Base-by-base conservation (phyloP, 2,329 filamentous ascomycete genomes). In the Botrytis porri region DNA sequence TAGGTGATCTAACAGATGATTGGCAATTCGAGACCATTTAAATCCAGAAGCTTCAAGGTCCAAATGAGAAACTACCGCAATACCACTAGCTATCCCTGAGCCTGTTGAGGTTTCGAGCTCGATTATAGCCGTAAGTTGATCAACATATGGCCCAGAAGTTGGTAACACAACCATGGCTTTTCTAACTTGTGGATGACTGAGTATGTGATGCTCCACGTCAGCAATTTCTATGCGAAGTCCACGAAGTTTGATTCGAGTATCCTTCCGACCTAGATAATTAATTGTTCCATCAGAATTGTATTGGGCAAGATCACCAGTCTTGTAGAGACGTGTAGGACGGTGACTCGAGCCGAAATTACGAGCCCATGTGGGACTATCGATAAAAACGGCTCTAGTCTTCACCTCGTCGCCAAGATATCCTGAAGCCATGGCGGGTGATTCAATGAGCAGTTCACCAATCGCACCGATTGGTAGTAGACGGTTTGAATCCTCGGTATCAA, bases 311-410 rank as follows among this genome's bases (percentile, higher is more conserved):
- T 82, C 81, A 10, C 81, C 81, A 0, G 81, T 82, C 20, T 93
- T 89, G 79, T 97, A 97, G 6, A 72, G 45, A 39, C 61, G 63
- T 6, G 29, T 5, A 35, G 54, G 63, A 29, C 69, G 69, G 39
- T 32, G 39, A 16, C 25, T 35, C 22, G 70, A 69, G 39, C 14
- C 22, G 9, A 39, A 22, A 4, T 39, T 69, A 14, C 41, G 62
- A 69, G 59, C 71, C 65, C 71, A 73, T n/a, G 12, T 73, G 1
- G 77, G 78, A 59, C 76, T 73, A n/a, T 77, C 67, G 29, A 84
- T 77, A 74, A 84, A 84, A 2, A 78, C 73, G 29, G 77, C 77
- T 2, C 77, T 69, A 0, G 82, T 84, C 69, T 80, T 81, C 25
- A 78, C 77, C 0, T 79, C 78, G 37, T 83, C 80, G 37, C 82